Conservation (phyloP, 768 basidiomycete genomes). For the Leccinum longicurvipes region DNA sequence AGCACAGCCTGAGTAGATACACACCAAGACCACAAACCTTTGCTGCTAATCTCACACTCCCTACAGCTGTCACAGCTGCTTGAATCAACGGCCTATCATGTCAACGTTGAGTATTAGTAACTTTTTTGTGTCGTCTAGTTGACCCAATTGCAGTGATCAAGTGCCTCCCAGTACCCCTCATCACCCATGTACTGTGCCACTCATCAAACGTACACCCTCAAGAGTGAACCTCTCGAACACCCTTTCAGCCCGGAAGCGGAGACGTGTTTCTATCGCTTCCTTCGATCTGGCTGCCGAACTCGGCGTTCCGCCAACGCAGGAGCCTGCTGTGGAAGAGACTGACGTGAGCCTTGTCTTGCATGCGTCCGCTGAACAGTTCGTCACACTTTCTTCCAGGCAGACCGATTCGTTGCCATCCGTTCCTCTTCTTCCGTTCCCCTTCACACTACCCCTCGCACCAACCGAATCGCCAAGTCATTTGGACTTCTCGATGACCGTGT, state of each 20-base stretch:
- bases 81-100: conserved; percentile 12
- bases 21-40: background rate
- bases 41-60: background rate
- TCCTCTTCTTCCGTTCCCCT: conserved; percentile 52
- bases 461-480: conserved; percentile 59
- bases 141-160: conserved; percentile 24
- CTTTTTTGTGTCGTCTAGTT: conserved; percentile 10
- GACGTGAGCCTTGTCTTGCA: conserved; percentile 22
- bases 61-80: background rate
- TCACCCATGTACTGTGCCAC: conserved; percentile 24
- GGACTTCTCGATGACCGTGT: conserved; percentile 57
- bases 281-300: conserved; percentile 37
- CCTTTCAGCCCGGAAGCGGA: conserved; percentile 39
- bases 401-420: conserved; percentile 58
- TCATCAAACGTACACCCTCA: conserved; percentile 37
- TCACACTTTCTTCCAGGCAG: conserved; percentile 38
- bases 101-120: conserved; percentile 29
- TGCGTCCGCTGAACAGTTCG: background rate
- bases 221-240: conserved; percentile 38
- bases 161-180: conserved; percentile 24
- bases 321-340: conserved; percentile 23
- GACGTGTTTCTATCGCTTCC: conserved; percentile 40
- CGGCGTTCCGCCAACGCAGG: conserved; percentile 16
- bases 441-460: conserved; percentile 63
- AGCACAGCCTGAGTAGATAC: background rate